These are phyloP conservation scores for Colletotrichum eleusines DNA, from an alignment of 2,329 filamentous ascomycete species.

Conservation along the genomic window DNA sequence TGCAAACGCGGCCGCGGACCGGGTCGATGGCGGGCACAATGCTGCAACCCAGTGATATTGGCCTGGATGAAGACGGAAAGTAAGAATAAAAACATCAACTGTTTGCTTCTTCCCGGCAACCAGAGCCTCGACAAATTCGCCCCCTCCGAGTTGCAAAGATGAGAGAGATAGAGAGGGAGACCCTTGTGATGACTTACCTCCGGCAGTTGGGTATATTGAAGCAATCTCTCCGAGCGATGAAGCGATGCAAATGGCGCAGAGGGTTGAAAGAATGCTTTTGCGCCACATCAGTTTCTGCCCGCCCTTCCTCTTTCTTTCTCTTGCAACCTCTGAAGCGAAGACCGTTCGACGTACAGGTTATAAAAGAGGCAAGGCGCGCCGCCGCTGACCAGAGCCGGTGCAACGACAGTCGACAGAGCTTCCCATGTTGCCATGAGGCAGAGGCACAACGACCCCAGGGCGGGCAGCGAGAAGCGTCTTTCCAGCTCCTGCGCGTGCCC, in stretches of 20 bases:
- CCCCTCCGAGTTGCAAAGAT: neutral
- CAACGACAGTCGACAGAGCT: slow-evolving; percentile 59
- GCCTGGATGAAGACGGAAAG: slow-evolving; percentile 44
- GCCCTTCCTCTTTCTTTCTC: too few species aligned
- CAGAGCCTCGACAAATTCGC: neutral
- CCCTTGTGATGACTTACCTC: slow-evolving; percentile 44
- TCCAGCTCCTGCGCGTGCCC: slow-evolving; percentile 49
- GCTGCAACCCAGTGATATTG: slow-evolving; percentile 61
- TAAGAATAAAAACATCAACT: neutral
- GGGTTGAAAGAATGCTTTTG: slow-evolving; percentile 56
- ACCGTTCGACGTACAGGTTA: slow-evolving; percentile 53
- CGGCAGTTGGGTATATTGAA: slow-evolving; percentile 52
- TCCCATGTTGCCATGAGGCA: slow-evolving; percentile 66
- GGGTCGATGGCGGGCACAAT: slow-evolving; percentile 50
- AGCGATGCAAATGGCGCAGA: slow-evolving; percentile 55
- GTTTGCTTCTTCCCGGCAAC: neutral
- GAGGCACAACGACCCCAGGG: slow-evolving; percentile 57
- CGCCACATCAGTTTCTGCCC: too few species aligned
- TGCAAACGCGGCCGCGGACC: slow-evolving; percentile 54
- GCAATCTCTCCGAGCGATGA: slow-evolving; percentile 56
- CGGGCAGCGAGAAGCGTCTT: slow-evolving; percentile 55
- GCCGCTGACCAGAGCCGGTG: slow-evolving; percentile 57
- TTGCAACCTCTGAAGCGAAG: neutral
- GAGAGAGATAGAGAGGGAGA: too few species aligned
- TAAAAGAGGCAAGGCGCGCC: slow-evolving; percentile 61